Evolutionary conservation across 306 rosid species (phyloP), one percentile per base, ranked within the genome.

Genomic region (Corylus heterophylla): DNA sequence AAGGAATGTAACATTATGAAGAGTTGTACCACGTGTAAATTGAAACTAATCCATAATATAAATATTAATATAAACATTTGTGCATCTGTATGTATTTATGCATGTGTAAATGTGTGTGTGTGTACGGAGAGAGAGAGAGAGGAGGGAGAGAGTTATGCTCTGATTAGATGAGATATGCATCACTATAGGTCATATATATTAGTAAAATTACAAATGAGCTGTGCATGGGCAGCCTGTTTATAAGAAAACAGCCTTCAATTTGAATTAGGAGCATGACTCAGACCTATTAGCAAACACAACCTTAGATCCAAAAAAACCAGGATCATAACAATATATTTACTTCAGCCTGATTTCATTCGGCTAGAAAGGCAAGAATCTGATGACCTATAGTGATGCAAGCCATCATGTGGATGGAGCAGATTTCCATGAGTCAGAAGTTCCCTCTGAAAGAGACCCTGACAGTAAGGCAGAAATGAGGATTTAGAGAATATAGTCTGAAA

Each of bases 301-400:
- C 25, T 35, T 5, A 37, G 48, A 14, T 64, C 48, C 22, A 16
- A 64, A 64, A 3, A 10, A 22, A 22, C 25, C 66, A 20, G n/a
- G 22, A 22, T 39, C 12, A 9, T n/a, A 42, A n/a, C 31, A 4
- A 68, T 68, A 68, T 68, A 42, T 52, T 52, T 22, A 67, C 47
- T 31, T 13, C 20, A 63, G 47, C 69, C 31, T 63, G 45, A 31
- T 31, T 37, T 14, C 29, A 63, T 31, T 0, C 45, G 52, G 50
- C 14, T 68, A 39, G 51, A 68, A 68, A 42, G 42, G 49, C 49
- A 68, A 68, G 72, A 68, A 68, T 68, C 51, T 42, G 4, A 68
- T 39, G 11, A 8, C 72, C 69, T 68, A 42, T 42, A 42, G 27
- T 10, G 51, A n/a, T 25, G 51, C 51, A n/a, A 42, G 31, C 8